Evolutionary conservation across 2,329 filamentous ascomycete species (phyloP).

Genomic region (Coniochaeta sp.): DNA sequence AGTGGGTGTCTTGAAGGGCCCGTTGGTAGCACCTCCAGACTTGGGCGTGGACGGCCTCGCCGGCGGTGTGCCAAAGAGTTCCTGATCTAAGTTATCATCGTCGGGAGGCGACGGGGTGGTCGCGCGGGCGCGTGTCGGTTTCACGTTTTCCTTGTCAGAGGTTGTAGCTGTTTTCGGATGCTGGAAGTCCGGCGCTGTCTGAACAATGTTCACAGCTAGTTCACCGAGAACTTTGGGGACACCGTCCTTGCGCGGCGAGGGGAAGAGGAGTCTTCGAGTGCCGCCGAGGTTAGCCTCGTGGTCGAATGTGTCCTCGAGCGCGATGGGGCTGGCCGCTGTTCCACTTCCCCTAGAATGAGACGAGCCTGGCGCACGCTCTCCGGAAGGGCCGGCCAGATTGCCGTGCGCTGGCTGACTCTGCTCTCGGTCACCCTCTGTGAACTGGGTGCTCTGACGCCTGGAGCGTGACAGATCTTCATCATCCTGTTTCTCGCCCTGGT

Average conservation of each 20-base stretch:
- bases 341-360: slow-evolving; percentile 50
- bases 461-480: slow-evolving; percentile 13
- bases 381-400: slow-evolving; percentile 23
- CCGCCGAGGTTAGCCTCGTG: slow-evolving; percentile 30
- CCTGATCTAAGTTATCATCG: slow-evolving; percentile 36
- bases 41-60: slow-evolving; percentile 43
- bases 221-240: slow-evolving; percentile 56
- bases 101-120: slow-evolving; percentile 25
- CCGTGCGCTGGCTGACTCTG: slow-evolving; percentile 13
- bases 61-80: slow-evolving; percentile 59
- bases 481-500: slow-evolving; percentile 10
- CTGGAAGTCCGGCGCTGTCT: slow-evolving; percentile 30
- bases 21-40: slow-evolving; percentile 33
- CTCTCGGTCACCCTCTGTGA: slow-evolving; percentile 9
- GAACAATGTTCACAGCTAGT: slow-evolving; percentile 44
- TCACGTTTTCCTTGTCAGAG: slow-evolving; percentile 39
- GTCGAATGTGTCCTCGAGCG: slow-evolving; percentile 25
- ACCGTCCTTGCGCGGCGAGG: slow-evolving; percentile 63
- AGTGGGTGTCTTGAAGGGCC: slow-evolving; percentile 54
- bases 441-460: slow-evolving; percentile 8
- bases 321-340: slow-evolving; percentile 50
- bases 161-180: slow-evolving; percentile 24
- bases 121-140: slow-evolving; percentile 9
- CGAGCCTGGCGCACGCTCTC: slow-evolving; percentile 32
- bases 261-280: slow-evolving; percentile 68